Evolutionary conservation across 192 early-diverging fungal genomes (phyloP).

Genomic region (Rhizophagus clarus): DNA sequence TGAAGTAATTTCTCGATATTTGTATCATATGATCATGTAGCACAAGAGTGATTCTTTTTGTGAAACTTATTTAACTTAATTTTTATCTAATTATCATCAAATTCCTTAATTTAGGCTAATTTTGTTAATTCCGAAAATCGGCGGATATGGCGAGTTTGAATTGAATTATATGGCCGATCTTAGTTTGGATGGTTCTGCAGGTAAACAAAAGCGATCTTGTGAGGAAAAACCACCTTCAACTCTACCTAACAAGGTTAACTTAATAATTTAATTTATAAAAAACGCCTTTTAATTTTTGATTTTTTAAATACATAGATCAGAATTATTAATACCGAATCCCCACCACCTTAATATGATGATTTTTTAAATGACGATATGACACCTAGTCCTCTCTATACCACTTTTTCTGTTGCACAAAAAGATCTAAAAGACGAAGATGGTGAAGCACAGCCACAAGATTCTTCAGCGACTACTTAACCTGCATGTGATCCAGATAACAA

Average conservation of each 20-base stretch:
- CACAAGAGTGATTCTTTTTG: no score
- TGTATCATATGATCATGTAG: no score
- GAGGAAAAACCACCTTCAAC: neutral
- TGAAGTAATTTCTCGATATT: no score
- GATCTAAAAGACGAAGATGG: neutral
- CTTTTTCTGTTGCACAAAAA: neutral
- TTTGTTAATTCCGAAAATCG: no score
- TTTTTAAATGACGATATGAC: neutral
- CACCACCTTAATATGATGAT: neutral
- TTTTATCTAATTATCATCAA: no score
- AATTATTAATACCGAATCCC: neutral
- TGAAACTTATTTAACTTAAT: no score
- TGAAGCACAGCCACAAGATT: neutral
- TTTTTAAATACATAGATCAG: neutral
- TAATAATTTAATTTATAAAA: neutral
- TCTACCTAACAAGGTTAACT: neutral
- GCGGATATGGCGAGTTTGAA: no score
- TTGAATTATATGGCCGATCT: no score
- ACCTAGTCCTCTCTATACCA: neutral
- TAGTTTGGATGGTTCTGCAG: neutral
- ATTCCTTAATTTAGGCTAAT: no score
- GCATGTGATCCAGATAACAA: neutral
- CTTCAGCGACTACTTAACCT: neutral
- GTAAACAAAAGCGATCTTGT: neutral
- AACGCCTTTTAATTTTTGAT: neutral